A percentile compares a stretch with the other conserved stretches of the same genome.
Evolutionary conservation across 768 basidiomycete species (phyloP).

Genomic region (Clavaria fumosa): DNA sequence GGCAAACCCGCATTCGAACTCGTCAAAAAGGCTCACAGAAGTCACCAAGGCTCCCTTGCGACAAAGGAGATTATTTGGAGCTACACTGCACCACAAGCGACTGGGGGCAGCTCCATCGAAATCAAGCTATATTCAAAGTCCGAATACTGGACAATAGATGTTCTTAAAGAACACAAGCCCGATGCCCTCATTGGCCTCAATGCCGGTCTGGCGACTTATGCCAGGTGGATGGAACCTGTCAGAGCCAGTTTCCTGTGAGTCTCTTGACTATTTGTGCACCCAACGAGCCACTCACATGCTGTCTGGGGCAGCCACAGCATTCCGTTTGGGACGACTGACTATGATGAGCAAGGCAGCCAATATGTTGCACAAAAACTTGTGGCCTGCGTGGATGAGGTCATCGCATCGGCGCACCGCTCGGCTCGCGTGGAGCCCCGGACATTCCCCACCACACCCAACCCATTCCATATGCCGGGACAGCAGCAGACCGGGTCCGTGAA

Average conservation of each 20-base stretch:
- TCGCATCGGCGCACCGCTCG: background rate
- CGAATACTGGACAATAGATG: constrained; percentile 15
- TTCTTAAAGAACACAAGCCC: constrained; percentile 12
- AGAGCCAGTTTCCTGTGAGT: constrained; percentile 3
- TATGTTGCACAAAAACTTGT: background rate
- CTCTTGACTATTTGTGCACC: background rate
- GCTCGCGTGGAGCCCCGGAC: background rate
- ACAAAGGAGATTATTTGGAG: constrained; percentile 14
- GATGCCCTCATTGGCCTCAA: constrained; percentile 26
- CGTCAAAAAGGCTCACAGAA: constrained; percentile 14
- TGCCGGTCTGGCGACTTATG: constrained; percentile 24
- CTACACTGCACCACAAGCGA: constrained; percentile 20
- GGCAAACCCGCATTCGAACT: constrained; percentile 20
- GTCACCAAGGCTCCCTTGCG: constrained; percentile 15
- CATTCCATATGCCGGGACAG: background rate
- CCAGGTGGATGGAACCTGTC: constrained; percentile 21
- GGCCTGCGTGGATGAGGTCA: background rate
- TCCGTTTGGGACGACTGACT: background rate
- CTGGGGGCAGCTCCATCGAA: constrained; percentile 21
- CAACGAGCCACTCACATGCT: background rate
- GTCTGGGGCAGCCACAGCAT: background rate
- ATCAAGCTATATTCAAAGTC: constrained; percentile 20
- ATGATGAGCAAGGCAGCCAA: background rate
- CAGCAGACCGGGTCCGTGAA: background rate
- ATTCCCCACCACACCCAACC: background rate